Conservation (phyloP, 495 filamentous ascomycete species). For the Talaromyces stipitatus region DNA sequence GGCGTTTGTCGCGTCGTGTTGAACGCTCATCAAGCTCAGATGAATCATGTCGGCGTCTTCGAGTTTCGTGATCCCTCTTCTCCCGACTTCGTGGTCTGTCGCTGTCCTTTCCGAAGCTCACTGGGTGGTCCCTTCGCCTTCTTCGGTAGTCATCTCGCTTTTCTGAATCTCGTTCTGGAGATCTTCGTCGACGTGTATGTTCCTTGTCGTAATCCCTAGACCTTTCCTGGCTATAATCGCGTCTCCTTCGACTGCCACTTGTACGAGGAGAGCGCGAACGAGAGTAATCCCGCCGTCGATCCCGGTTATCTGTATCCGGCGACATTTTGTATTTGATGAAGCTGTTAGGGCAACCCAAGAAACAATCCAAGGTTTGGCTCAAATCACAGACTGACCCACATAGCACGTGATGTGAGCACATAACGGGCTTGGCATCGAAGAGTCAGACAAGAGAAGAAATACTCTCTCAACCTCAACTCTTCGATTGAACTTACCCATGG, state of each 20-base stretch:
- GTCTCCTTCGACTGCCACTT: not conserved
- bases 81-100: slow-evolving; percentile 18
- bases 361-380: not conserved
- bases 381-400: not conserved
- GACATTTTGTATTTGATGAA: slow-evolving; percentile 1
- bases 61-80: slow-evolving; percentile 12
- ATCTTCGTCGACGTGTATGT: slow-evolving; percentile 17
- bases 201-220: slow-evolving; percentile 1
- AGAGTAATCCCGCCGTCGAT: slow-evolving; percentile 15
- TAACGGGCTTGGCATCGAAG: not conserved
- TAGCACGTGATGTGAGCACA: not conserved
- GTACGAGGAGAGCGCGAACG: slow-evolving; percentile 14
- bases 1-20: slow-evolving; percentile 11
- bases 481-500: not conserved
- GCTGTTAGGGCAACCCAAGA: not conserved
- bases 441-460: not conserved
- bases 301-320: slow-evolving; percentile 15
- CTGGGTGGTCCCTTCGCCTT: slow-evolving; percentile 18
- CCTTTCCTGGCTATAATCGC: not conserved
- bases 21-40: slow-evolving; percentile 21
- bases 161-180: not conserved
- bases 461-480: not conserved
- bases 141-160: not conserved
- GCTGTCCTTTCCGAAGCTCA: slow-evolving; percentile 20
- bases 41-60: slow-evolving; percentile 14